Percentiles rank a stretch among this genome's conserved stretches.
phyloP scores from a whole-genome alignment of 345 rosid genomes.

The Trapa bicornis region DNA sequence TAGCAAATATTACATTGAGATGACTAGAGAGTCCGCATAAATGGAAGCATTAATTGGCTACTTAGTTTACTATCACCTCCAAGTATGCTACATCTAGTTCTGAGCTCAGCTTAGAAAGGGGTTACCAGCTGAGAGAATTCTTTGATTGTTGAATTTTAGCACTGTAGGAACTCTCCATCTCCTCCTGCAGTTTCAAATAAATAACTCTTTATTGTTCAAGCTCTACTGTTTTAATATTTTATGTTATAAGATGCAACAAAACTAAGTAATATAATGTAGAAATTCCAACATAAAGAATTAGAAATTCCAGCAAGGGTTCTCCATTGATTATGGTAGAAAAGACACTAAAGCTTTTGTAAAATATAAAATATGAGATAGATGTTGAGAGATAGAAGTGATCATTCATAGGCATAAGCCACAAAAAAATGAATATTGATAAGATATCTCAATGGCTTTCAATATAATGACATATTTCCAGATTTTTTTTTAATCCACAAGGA shows the following conservation, averaged over 20 bases:
- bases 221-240: background rate
- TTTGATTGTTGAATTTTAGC: conserved; percentile 46
- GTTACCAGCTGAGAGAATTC: conserved; percentile 53
- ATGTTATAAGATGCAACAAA: background rate
- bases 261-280: background rate
- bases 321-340: background rate
- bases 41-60: background rate
- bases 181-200: conserved; percentile 41
- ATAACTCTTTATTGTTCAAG: background rate
- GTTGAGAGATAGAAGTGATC: too few relatives aligned
- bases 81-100: background rate
- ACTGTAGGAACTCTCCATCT: conserved; percentile 48
- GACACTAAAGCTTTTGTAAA: background rate
- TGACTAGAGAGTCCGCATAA: background rate
- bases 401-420: too few relatives aligned
- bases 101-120: background rate
- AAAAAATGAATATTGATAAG: too few relatives aligned
- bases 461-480: background rate
- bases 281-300: background rate
- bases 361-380: too few relatives aligned
- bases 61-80: background rate
- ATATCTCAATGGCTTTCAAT: background rate
- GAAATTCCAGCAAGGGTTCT: background rate
- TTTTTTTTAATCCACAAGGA: too few relatives aligned
- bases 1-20: too few relatives aligned